Percentiles rank a stretch among this genome's conserved stretches.
phyloP scores from a whole-genome alignment of 805 yeast genomes.

The Hanseniaspora hatyaiensis region DNA sequence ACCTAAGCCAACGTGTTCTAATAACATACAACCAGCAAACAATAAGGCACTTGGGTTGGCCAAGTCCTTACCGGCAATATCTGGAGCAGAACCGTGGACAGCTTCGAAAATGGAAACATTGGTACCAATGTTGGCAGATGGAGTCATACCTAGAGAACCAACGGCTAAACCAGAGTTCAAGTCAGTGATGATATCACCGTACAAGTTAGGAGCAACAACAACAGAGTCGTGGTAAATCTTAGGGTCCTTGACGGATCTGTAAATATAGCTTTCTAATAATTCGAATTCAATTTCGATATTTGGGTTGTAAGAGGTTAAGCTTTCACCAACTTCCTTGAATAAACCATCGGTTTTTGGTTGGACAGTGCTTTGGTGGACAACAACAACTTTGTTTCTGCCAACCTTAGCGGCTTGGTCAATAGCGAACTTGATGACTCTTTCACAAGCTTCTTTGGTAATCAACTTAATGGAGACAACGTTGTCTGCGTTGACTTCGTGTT shows the following conservation, averaged over 20 bases:
- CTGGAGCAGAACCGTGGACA: conserved; percentile 99
- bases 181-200: conserved; percentile 98
- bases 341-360: conserved; percentile 98
- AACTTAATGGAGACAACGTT: conserved; percentile 96
- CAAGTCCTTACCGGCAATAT: conserved; percentile 95
- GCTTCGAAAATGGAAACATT: conserved; percentile 97
- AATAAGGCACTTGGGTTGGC: conserved; percentile 98
- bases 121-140: conserved; percentile 99
- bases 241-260: conserved; percentile 84
- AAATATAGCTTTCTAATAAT: conserved; percentile 88
- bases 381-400: conserved; percentile 77
- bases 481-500: conserved; percentile 95
- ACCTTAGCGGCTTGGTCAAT: conserved; percentile 88
- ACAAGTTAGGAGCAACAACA: conserved; percentile 95
- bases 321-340: conserved; percentile 83
- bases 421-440: conserved; percentile 92
- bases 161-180: conserved; percentile 85
- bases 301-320: conserved; percentile 83
- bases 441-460: conserved; percentile 92
- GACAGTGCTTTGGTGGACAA: conserved; percentile 96
- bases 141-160: conserved; percentile 97
- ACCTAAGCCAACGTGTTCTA: conserved; percentile 91
- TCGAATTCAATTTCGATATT: conserved; percentile 73
- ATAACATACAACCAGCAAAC: conserved; percentile 96
- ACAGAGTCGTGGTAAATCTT: conserved; percentile 72